Percentiles rank a stretch among this genome's conserved stretches.
phyloP scores from a whole-genome alignment of 2,329 filamentous ascomycete genomes.

The Claviceps pazoutovae region DNA sequence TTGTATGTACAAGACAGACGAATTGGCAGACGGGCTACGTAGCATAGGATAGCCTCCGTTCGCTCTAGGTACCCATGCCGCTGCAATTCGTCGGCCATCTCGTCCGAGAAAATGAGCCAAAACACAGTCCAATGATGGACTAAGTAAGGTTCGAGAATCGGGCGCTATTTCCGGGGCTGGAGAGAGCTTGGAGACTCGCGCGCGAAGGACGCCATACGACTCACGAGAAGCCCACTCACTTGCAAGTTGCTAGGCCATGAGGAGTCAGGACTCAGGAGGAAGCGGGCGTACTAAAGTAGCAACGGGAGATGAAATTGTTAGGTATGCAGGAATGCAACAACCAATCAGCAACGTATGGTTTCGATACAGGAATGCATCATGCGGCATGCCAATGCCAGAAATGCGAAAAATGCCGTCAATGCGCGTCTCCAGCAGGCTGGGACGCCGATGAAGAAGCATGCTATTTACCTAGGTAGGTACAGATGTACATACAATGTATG shows the following conservation, averaged over 20 bases:
- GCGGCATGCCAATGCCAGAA: not conserved
- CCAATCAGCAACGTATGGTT: not conserved
- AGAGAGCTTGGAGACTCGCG: not conserved
- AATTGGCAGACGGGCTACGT: too few species aligned
- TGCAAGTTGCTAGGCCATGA: too few species aligned
- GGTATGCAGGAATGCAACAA: not conserved
- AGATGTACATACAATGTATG: too few species aligned
- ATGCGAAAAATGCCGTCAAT: not conserved
- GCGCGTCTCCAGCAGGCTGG: not conserved
- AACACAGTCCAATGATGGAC: too few species aligned
- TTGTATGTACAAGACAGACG: too few species aligned
- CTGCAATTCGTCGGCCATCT: too few species aligned
- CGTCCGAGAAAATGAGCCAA: too few species aligned
- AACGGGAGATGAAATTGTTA: not conserved
- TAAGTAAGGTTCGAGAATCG: not conserved
- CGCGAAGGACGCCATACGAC: not conserved
- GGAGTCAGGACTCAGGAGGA: too few species aligned
- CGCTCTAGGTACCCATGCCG: too few species aligned
- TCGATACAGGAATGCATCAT: not conserved
- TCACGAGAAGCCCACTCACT: not conserved
- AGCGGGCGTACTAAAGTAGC: not conserved
- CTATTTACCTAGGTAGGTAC: too few species aligned
- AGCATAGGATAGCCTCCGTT: too few species aligned
- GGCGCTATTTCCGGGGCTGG: not conserved
- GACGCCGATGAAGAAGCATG: too few species aligned